phyloP scores from a whole-genome alignment of 2,329 filamentous ascomycete genomes.

The Karstenula rhodostoma region DNA sequence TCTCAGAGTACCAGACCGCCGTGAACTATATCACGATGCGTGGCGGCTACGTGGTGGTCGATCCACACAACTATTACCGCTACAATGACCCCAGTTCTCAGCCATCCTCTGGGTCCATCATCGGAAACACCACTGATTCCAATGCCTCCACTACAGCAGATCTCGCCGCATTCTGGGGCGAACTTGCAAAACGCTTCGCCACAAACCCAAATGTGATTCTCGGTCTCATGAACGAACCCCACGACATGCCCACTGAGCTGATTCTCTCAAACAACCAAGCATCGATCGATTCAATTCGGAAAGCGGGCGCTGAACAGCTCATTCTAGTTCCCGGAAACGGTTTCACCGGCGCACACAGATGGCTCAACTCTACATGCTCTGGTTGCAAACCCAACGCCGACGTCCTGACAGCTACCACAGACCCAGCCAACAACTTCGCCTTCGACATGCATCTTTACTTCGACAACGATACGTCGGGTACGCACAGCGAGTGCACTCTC shows the following conservation, averaged over 20 bases:
- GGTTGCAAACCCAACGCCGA: conserved; percentile 50
- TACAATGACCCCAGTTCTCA: conserved; percentile 62
- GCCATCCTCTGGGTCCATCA: conserved; percentile 58
- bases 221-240: conserved; percentile 61
- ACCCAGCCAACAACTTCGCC: conserved; percentile 59
- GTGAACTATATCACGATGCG: conserved; percentile 61
- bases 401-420: conserved; percentile 53
- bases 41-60: conserved; percentile 57
- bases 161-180: conserved; percentile 60
- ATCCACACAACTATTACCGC: conserved; percentile 62
- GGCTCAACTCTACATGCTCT: conserved; percentile 47
- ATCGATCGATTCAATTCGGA: conserved; percentile 56
- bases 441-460: conserved; percentile 63
- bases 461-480: conserved; percentile 59
- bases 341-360: conserved; percentile 60
- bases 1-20: conserved; percentile 55
- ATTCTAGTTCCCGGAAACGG: conserved; percentile 60
- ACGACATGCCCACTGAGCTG: conserved; percentile 59
- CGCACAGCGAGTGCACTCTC: conserved; percentile 56
- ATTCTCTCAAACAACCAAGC: conserved; percentile 60
- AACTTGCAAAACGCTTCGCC: conserved; percentile 57
- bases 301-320: conserved; percentile 55
- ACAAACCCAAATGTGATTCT: conserved; percentile 57
- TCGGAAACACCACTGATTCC: conserved; percentile 57
- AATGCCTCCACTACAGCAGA: conserved; percentile 57